A percentile compares a stretch with the other conserved stretches of the same genome.
These are phyloP conservation scores for Naganishia cerealis DNA, from an alignment of 1,284 basidiomycete genomes.

Conservation along the genomic window DNA sequence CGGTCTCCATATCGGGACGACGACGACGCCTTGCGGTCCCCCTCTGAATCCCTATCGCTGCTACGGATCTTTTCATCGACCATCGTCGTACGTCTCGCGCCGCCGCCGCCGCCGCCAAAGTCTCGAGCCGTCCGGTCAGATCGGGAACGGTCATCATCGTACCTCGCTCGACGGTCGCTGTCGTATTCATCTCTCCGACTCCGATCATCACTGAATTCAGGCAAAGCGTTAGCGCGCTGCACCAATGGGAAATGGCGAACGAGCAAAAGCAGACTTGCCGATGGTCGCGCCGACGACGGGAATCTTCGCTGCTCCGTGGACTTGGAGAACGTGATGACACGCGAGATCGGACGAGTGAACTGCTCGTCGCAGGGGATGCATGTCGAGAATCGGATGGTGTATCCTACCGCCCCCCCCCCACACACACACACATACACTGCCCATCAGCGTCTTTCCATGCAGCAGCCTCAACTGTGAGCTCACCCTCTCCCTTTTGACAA, in stretches of 20 bases:
- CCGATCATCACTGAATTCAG: constrained; percentile 31
- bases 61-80: constrained; percentile 32
- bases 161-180: constrained; percentile 10
- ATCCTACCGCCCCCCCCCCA: neutral
- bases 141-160: constrained; percentile 10
- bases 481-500: constrained; percentile 43
- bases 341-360: constrained; percentile 15
- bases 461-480: constrained; percentile 24
- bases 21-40: constrained; percentile 43
- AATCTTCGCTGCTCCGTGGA: constrained; percentile 24
- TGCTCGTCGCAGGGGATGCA: constrained; percentile 31
- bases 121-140: constrained; percentile 29
- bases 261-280: neutral
- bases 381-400: constrained; percentile 17
- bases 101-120: constrained; percentile 35
- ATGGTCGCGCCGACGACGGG: constrained; percentile 22
- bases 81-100: constrained; percentile 31
- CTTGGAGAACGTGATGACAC: constrained; percentile 22
- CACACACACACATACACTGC: neutral
- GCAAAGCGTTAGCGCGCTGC: constrained; percentile 2
- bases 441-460: neutral
- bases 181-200: constrained; percentile 22
- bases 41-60: neutral
- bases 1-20: constrained; percentile 4
- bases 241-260: neutral